A percentile compares a stretch with the other conserved stretches of the same genome.
These are phyloP conservation scores for Herpomyces periplanetae DNA, from an alignment of 2,329 filamentous ascomycete species.

Conservation along the genomic window DNA sequence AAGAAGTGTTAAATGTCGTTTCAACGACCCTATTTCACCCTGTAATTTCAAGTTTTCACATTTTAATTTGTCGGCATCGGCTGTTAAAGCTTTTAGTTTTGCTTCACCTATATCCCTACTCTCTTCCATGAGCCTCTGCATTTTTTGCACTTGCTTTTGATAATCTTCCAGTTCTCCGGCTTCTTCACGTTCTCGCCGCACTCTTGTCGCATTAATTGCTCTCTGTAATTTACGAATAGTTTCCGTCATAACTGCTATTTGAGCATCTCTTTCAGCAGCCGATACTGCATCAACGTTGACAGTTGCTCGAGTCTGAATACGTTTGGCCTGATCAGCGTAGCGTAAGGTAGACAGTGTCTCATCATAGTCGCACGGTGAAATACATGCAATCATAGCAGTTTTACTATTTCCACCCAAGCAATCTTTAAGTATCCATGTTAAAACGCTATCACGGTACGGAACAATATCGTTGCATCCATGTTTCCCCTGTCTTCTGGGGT, in stretches of 20 bases:
- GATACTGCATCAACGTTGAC: constrained; percentile 88
- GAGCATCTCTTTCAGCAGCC: constrained; percentile 62
- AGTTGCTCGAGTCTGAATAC: constrained; percentile 64
- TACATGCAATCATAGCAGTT: constrained; percentile 96
- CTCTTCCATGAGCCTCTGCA: constrained; percentile 92
- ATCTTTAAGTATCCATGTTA: constrained; percentile 68
- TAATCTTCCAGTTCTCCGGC: constrained; percentile 74
- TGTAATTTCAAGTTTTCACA: constrained; percentile 16
- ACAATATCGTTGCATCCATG: not conserved
- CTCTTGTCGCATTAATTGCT: constrained; percentile 15
- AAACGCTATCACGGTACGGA: constrained; percentile 8
- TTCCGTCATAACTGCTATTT: constrained; percentile 75
- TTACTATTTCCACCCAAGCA: constrained; percentile 85
- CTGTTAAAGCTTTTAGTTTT: constrained; percentile 47
- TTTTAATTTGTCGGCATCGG: constrained; percentile 11
- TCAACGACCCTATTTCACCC: constrained; percentile 41
- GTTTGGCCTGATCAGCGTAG: constrained; percentile 89
- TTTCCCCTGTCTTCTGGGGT: not conserved
- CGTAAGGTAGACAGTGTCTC: constrained; percentile 82
- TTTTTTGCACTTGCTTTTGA: constrained; percentile 46
- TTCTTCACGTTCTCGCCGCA: constrained; percentile 29
- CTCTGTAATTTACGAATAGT: constrained; percentile 61
- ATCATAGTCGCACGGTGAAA: constrained; percentile 76
- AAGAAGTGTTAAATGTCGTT: constrained; percentile 53
- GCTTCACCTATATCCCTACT: constrained; percentile 54